Percentiles rank a stretch among this genome's conserved stretches.
Evolutionary conservation across 2,329 filamentous ascomycete species (phyloP).

Genomic region (Metarhizium album): DNA sequence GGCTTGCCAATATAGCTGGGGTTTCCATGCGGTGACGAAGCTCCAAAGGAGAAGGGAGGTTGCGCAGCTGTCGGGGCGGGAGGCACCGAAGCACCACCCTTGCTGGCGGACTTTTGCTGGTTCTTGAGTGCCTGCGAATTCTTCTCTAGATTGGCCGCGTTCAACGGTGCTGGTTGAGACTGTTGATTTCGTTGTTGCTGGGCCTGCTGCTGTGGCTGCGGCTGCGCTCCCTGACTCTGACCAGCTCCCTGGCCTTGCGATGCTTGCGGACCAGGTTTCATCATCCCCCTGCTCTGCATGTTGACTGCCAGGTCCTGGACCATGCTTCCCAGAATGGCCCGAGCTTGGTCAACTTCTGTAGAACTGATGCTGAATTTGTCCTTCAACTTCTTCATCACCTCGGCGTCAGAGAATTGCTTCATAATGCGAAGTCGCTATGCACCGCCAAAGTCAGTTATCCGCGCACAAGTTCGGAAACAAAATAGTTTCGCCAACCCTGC

Average conservation of each 20-base stretch:
- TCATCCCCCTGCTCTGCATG: conserved; percentile 17
- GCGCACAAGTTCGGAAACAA: neutral
- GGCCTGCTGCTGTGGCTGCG: conserved; percentile 22
- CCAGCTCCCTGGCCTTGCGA: conserved; percentile 16
- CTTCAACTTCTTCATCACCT: conserved; percentile 33
- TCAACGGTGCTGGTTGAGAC: conserved; percentile 24
- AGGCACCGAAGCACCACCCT: conserved; percentile 36
- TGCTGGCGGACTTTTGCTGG: conserved; percentile 26
- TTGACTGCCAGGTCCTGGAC: conserved; percentile 32
- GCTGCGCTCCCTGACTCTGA: conserved; percentile 19
- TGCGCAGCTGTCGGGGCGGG: conserved; percentile 47
- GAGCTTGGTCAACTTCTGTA: conserved; percentile 39
- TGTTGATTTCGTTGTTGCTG: conserved; percentile 15
- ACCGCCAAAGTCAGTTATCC: conserved; percentile 20
- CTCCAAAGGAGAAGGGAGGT: conserved; percentile 45
- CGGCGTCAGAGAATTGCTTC: conserved; percentile 42
- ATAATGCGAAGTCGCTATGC: conserved; percentile 40
- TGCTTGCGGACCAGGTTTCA: conserved; percentile 13
- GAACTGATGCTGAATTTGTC: conserved; percentile 40
- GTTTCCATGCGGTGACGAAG: conserved; percentile 47
- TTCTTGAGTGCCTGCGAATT: conserved; percentile 37
- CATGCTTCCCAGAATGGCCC: conserved; percentile 40
- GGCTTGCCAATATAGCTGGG: conserved; percentile 44
- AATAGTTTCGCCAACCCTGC: neutral
- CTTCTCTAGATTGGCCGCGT: conserved; percentile 40